A percentile compares a stretch with the other conserved stretches of the same genome.
Conservation (phyloP, 2,329 filamentous ascomycete genomes). For the Pseudopithomyces maydicus region DNA sequence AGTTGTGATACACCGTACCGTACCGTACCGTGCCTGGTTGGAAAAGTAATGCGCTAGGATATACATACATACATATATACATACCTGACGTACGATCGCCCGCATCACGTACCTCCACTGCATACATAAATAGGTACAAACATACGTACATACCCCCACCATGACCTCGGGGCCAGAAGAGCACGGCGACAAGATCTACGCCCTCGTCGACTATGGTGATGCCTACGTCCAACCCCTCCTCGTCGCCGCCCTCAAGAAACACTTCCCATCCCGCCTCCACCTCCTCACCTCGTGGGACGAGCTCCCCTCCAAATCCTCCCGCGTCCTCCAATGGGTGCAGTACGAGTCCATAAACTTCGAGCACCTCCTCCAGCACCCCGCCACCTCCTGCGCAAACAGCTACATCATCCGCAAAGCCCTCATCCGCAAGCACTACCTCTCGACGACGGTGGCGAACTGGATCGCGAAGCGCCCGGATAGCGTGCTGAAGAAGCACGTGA, state of each 20-base stretch:
- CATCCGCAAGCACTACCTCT: slow-evolving; percentile 94
- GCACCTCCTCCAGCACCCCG: slow-evolving; percentile 66
- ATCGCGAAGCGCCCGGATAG: slow-evolving; percentile 79
- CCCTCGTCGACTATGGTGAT: slow-evolving; percentile 83
- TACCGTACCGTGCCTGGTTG: too few species aligned
- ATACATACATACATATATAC: too few species aligned
- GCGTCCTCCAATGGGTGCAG: slow-evolving; percentile 76
- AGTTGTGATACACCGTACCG: too few species aligned
- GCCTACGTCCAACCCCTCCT: slow-evolving; percentile 88
- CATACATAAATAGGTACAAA: background rate
- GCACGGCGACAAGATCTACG: slow-evolving; percentile 59
- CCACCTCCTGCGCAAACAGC: slow-evolving; percentile 75
- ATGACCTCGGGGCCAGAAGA: slow-evolving; percentile 5
- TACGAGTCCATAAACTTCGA: slow-evolving; percentile 92
- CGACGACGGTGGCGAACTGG: slow-evolving; percentile 83
- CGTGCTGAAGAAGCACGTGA: slow-evolving; percentile 71
- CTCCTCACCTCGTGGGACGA: slow-evolving; percentile 59
- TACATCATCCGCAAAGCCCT: slow-evolving; percentile 96
- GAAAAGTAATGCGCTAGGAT: too few species aligned
- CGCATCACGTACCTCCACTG: background rate
- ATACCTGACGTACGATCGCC: too few species aligned
- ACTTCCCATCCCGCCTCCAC: slow-evolving; percentile 63
- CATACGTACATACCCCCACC: background rate
- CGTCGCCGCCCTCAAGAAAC: slow-evolving; percentile 68
- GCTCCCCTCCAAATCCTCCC: slow-evolving; percentile 52